phyloP scores from a whole-genome alignment of 495 filamentous ascomycete genomes.

The Hypoxylon fragiforme region DNA sequence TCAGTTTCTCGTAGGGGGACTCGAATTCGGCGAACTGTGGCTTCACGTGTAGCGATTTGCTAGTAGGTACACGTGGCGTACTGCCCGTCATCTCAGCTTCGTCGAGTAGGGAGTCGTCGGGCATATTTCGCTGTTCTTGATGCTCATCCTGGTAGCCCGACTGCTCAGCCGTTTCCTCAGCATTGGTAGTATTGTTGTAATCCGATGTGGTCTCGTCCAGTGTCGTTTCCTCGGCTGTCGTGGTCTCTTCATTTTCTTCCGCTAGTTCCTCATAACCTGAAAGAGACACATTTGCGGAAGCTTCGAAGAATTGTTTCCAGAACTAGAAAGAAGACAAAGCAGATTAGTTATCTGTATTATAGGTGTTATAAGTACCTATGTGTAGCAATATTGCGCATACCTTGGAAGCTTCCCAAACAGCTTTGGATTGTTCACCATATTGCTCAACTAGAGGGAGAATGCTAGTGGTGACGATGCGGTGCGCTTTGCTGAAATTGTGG shows the following conservation, averaged over 20 bases:
- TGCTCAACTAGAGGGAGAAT: slow-evolving; percentile 95
- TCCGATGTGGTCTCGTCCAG: slow-evolving; percentile 48
- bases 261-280: slow-evolving; percentile 88
- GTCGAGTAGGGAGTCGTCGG: slow-evolving; percentile 57
- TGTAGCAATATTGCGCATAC: slow-evolving; percentile 46
- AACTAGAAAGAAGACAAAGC: slow-evolving; percentile 60
- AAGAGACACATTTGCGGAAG: slow-evolving; percentile 94
- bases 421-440: slow-evolving; percentile 89
- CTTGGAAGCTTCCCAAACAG: slow-evolving; percentile 97
- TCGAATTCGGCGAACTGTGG: slow-evolving; percentile 62
- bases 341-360: slow-evolving; percentile 13
- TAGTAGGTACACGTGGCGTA: slow-evolving; percentile 55
- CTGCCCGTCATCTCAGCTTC: slow-evolving; percentile 55
- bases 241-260: slow-evolving; percentile 55
- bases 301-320: slow-evolving; percentile 99
- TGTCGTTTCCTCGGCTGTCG: slow-evolving; percentile 39
- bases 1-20: slow-evolving; percentile 69
- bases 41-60: slow-evolving; percentile 42
- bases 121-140: slow-evolving; percentile 40
- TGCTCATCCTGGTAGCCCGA: slow-evolving; percentile 38
- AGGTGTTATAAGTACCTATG: background rate
- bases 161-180: slow-evolving; percentile 37
- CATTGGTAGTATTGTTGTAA: slow-evolving; percentile 47
- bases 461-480: slow-evolving; percentile 91
- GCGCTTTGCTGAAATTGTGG: slow-evolving; percentile 94